A percentile compares a stretch with the other conserved stretches of the same genome.
phyloP scores from a whole-genome alignment of 805 yeast species.

The Zygosaccharomyces siamensis region DNA sequence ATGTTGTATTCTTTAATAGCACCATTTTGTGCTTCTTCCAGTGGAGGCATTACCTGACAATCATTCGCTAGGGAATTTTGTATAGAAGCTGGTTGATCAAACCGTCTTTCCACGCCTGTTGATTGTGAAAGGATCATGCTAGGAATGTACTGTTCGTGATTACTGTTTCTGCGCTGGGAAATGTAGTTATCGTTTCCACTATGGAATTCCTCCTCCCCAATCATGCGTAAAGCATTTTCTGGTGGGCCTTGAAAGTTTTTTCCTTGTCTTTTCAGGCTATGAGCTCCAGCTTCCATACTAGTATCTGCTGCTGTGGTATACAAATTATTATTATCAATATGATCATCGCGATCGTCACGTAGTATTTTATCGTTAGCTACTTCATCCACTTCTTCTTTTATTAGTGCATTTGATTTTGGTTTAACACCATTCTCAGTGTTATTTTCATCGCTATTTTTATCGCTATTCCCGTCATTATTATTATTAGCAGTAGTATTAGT shows the following conservation, averaged over 20 bases:
- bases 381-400: constrained; percentile 17
- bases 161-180: constrained; percentile 13
- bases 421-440: constrained; percentile 23
- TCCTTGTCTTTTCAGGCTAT: constrained; percentile 23
- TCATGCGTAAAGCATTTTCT: not conserved
- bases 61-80: constrained; percentile 26
- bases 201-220: not conserved
- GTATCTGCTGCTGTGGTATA: constrained; percentile 9
- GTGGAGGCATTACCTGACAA: constrained; percentile 5
- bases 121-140: constrained; percentile 48
- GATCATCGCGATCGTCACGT: constrained; percentile 21
- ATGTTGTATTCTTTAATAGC: constrained; percentile 4
- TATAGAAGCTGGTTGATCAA: constrained; percentile 34
- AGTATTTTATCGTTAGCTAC: constrained; percentile 6
- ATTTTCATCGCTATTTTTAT: constrained; percentile 9
- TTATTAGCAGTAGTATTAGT: no score
- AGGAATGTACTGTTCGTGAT: constrained; percentile 36
- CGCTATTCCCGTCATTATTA: no score
- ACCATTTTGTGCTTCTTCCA: constrained; percentile 3
- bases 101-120: constrained; percentile 45
- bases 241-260: constrained; percentile 5
- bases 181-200: not conserved
- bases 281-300: constrained; percentile 11
- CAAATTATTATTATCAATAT: constrained; percentile 11
- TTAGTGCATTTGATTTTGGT: not conserved